phyloP scores from a whole-genome alignment of 306 rosid species.

The Inga leiocalycina region DNA sequence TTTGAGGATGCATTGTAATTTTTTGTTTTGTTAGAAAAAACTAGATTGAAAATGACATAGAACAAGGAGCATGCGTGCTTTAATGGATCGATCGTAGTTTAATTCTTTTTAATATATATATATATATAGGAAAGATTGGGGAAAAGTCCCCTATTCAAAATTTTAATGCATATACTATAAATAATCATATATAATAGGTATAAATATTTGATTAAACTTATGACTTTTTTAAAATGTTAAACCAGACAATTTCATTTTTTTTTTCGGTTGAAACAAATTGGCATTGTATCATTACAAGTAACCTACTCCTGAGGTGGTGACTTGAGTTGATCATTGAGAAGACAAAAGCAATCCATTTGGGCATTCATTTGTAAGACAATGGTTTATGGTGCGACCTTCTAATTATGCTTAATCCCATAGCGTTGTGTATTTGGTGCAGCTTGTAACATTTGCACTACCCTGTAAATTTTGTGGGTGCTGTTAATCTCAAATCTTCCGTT shows the following conservation, averaged over 20 bases:
- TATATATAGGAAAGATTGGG: too few species aligned
- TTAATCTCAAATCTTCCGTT: constrained; percentile 14
- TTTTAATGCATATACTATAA: too few species aligned
- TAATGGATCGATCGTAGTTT: background rate
- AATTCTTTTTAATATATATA: background rate
- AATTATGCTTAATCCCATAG: background rate
- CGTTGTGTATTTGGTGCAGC: constrained; percentile 1
- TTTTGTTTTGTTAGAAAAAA: too few species aligned
- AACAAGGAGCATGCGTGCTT: background rate
- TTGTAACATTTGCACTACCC: background rate
- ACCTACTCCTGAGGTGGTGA: background rate
- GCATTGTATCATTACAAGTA: constrained; percentile 1
- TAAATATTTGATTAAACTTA: background rate
- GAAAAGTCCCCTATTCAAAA: too few species aligned
- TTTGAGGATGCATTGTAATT: constrained; percentile 5
- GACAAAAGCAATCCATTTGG: background rate
- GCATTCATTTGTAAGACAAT: constrained; percentile 26
- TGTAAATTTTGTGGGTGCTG: background rate
- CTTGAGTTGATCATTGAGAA: background rate
- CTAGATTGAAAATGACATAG: background rate
- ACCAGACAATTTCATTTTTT: background rate
- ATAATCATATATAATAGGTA: too few species aligned
- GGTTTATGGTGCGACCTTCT: constrained; percentile 1
- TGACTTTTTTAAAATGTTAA: too few species aligned
- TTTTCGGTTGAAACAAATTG: background rate